These are phyloP conservation scores for Tilletia horrida DNA, from an alignment of 1,284 basidiomycete species.

Conservation along the genomic window DNA sequence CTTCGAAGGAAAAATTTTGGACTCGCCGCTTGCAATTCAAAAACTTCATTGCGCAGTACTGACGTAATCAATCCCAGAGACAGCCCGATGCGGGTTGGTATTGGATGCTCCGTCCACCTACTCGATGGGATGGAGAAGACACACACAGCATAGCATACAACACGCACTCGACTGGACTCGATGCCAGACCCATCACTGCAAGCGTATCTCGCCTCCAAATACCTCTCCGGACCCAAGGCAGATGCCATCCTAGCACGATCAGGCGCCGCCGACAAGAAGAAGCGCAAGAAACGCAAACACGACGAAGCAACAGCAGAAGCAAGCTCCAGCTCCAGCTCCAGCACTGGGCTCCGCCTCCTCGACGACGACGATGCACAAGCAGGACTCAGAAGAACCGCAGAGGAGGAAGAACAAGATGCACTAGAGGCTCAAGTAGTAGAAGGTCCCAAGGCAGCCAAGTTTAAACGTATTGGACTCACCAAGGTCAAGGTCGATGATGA, in stretches of 20 bases:
- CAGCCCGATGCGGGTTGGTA: no score
- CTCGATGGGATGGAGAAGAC: no score
- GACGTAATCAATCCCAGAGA: background rate
- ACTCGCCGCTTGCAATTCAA: background rate
- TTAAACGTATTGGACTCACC: slow-evolving; percentile 19
- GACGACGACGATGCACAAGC: slow-evolving; percentile 41
- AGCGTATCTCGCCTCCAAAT: slow-evolving; percentile 62
- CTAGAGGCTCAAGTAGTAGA: slow-evolving; percentile 30
- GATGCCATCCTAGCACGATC: slow-evolving; percentile 81
- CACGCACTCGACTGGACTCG: no score
- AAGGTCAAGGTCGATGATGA: background rate
- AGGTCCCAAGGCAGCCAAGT: slow-evolving; percentile 16
- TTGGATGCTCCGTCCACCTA: no score
- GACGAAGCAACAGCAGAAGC: slow-evolving; percentile 38
- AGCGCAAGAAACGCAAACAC: slow-evolving; percentile 68
- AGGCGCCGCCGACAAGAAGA: slow-evolving; percentile 64
- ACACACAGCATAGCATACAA: no score
- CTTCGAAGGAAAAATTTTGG: background rate
- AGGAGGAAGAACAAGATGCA: slow-evolving; percentile 30
- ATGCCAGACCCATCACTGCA: slow-evolving; percentile 56
- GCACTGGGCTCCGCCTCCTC: slow-evolving; percentile 35
- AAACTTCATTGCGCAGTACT: slow-evolving; percentile 9
- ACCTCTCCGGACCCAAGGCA: slow-evolving; percentile 95
- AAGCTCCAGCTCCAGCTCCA: background rate
- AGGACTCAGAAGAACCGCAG: background rate